Conservation (phyloP, 1,284 basidiomycete species). For the Pseudomicrostroma phylloplanum region DNA sequence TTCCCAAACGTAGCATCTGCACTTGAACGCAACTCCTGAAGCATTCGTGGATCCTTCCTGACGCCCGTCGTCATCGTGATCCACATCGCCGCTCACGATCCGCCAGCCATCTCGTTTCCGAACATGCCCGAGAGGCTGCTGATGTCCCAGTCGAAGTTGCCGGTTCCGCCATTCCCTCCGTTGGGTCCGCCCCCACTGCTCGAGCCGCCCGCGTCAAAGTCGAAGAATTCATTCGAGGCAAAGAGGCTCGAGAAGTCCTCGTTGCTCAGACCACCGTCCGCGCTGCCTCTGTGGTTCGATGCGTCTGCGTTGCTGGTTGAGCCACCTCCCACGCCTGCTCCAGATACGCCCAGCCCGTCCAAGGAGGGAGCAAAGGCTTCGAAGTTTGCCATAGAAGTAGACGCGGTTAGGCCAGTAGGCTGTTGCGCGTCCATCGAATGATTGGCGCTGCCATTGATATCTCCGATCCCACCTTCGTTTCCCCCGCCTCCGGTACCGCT, state of each 20-base stretch:
- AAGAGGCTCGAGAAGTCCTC: conserved; percentile 6
- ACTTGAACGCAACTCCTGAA: too few relatives aligned
- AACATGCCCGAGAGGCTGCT: not conserved
- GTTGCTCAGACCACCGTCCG: not conserved
- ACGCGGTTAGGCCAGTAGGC: not conserved
- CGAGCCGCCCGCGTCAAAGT: not conserved
- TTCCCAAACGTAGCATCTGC: too few relatives aligned
- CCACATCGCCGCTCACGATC: too few relatives aligned
- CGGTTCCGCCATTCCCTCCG: not conserved
- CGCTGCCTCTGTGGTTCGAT: not conserved
- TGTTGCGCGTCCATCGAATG: not conserved
- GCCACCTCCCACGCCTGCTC: not conserved
- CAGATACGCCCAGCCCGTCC: not conserved
- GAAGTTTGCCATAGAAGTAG: not conserved
- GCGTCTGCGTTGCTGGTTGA: not conserved
- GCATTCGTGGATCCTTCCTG: too few relatives aligned
- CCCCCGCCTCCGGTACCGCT: too few relatives aligned
- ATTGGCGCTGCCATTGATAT: not conserved
- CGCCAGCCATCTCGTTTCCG: not conserved
- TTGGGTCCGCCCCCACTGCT: not conserved
- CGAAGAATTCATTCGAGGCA: conserved; percentile 4
- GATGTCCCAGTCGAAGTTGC: conserved; percentile 1
- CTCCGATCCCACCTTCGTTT: not conserved
- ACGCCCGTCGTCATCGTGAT: too few relatives aligned
- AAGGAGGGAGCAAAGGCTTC: not conserved